Evolutionary conservation across 1,284 basidiomycete species (phyloP).

Genomic region (Trametes versicolor): DNA sequence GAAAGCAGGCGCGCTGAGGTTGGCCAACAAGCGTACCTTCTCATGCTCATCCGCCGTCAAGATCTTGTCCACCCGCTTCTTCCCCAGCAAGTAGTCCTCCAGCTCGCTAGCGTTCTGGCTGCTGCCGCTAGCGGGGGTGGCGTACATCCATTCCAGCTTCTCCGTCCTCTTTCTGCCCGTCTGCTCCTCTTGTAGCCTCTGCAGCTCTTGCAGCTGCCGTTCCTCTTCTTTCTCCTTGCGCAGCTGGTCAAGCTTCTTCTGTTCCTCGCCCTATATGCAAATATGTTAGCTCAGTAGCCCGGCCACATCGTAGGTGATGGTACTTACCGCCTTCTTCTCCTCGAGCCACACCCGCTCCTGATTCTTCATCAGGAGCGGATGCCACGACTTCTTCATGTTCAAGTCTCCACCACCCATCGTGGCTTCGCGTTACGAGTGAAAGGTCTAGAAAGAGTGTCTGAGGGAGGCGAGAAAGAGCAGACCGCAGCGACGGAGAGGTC

Average conservation of each 20-base stretch:
- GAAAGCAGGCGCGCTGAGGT: neutral
- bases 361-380: conserved; percentile 97
- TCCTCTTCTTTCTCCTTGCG: conserved; percentile 98
- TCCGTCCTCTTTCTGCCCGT: conserved; percentile 95
- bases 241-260: conserved; percentile 96
- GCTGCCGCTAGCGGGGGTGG: conserved; percentile 89
- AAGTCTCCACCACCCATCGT: conserved; percentile 97
- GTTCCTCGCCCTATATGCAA: conserved; percentile 84
- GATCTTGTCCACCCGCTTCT: conserved; percentile 97
- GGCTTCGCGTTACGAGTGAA: conserved; percentile 43
- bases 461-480: conserved; percentile 20
- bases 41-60: conserved; percentile 90
- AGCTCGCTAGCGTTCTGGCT: conserved; percentile 89
- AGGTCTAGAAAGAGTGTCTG: conserved; percentile 24
- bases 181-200: conserved; percentile 92
- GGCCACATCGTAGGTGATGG: neutral
- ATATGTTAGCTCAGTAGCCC: neutral
- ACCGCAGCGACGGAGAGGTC: conserved; percentile 7
- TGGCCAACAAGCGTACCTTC: conserved; percentile 62
- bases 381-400: conserved; percentile 99
- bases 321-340: conserved; percentile 92
- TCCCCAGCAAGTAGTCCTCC: conserved; percentile 97
- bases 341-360: conserved; percentile 99
- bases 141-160: conserved; percentile 99
- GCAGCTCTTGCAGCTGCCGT: conserved; percentile 94